Conservation (phyloP, 257 asterid genomes). For the Solanum pinnatisectum region DNA sequence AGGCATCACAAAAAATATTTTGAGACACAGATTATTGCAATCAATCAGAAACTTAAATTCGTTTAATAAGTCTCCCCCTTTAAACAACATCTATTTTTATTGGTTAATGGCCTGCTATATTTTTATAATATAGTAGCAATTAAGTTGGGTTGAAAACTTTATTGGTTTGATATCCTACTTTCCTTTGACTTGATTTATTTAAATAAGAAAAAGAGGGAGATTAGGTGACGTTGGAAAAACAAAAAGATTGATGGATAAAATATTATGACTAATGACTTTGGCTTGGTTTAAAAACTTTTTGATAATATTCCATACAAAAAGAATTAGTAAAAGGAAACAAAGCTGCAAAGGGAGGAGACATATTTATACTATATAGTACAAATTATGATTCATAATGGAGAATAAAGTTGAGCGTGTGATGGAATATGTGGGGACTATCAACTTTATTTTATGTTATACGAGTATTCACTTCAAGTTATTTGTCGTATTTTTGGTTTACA, state of each 20-base stretch:
- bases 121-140: not conserved
- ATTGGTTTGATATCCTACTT: not conserved
- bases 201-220: not conserved
- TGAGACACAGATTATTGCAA: too few species aligned
- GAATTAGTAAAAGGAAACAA: not conserved
- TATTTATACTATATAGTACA: not conserved
- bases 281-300: not conserved
- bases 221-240: not conserved
- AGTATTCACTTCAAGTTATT: too few species aligned
- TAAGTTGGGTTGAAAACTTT: not conserved
- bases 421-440: not conserved
- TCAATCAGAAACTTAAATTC: not conserved
- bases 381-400: not conserved
- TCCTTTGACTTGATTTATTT: not conserved
- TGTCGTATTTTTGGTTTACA: too few species aligned
- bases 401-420: not conserved
- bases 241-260: not conserved
- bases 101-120: not conserved
- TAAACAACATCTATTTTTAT: not conserved
- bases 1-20: too few species aligned
- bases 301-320: not conserved
- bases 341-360: not conserved
- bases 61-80: not conserved
- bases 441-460: not conserved
- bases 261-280: not conserved